These are phyloP conservation scores for Nephelium lappaceum DNA, from an alignment of 345 rosid species.

Conservation along the genomic window DNA sequence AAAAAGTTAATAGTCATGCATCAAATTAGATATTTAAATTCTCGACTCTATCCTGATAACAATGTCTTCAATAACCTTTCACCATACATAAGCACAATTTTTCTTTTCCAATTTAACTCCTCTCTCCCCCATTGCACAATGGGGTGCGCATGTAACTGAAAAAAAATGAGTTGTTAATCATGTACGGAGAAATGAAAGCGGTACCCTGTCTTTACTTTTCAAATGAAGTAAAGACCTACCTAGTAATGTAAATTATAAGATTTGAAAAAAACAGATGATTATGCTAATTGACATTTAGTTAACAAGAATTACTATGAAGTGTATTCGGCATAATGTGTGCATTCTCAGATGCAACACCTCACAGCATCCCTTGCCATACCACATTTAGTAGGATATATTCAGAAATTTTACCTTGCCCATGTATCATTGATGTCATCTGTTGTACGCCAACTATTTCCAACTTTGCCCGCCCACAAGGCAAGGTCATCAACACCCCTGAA, in stretches of 20 bases:
- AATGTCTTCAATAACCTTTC: background rate
- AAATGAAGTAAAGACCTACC: background rate
- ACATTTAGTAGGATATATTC: background rate
- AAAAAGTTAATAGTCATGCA: background rate
- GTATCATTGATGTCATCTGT: slow-evolving; percentile 91
- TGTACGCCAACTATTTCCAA: slow-evolving; percentile 99
- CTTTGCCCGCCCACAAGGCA: slow-evolving; percentile 88
- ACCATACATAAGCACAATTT: background rate
- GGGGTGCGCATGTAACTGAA: too few species aligned
- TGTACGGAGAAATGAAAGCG: background rate
- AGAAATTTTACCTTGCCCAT: slow-evolving; percentile 82
- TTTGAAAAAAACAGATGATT: background rate
- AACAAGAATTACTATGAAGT: background rate
- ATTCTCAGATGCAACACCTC: background rate
- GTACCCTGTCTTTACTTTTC: background rate
- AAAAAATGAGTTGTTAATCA: background rate
- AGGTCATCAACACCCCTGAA: slow-evolving; percentile 92
- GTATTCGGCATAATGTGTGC: background rate
- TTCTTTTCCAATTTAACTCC: background rate
- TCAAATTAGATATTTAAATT: too few species aligned
- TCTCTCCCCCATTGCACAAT: background rate
- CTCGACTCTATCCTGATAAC: background rate
- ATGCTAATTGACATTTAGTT: background rate
- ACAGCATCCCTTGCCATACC: background rate
- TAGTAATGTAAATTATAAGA: background rate